Evolutionary conservation across 1,284 basidiomycete genomes (phyloP).

Genomic region (Trametes sp.): DNA sequence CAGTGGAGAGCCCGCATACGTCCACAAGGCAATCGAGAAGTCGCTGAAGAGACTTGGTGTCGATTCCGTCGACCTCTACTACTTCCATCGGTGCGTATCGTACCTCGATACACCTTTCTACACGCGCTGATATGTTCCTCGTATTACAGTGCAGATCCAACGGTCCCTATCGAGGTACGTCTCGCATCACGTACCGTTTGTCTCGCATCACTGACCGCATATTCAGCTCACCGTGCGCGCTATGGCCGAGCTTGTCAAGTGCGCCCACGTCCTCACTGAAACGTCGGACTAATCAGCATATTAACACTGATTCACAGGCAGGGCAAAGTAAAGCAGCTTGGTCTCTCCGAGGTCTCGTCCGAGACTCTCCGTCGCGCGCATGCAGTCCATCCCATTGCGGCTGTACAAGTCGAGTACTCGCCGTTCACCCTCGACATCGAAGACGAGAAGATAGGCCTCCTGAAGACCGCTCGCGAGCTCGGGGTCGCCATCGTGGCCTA

Average conservation of each 20-base stretch:
- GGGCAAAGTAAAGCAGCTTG: constrained; percentile 52
- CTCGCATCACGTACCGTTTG: too few species aligned
- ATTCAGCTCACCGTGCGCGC: constrained; percentile 37
- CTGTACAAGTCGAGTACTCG: constrained; percentile 53
- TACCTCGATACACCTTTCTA: too few species aligned
- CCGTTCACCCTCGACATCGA: constrained; percentile 50
- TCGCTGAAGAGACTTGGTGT: constrained; percentile 46
- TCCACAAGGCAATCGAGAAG: constrained; percentile 37
- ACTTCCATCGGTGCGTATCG: constrained; percentile 46
- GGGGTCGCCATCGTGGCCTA: constrained; percentile 49
- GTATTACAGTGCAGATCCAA: constrained; percentile 35
- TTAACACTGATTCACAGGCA: constrained; percentile 24
- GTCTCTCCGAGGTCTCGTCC: constrained; percentile 52
- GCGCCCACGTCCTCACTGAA: too few species aligned
- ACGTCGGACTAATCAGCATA: neutral
- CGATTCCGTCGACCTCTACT: constrained; percentile 48
- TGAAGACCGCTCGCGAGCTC: constrained; percentile 41
- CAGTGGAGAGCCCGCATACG: constrained; percentile 38
- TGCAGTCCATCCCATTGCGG: constrained; percentile 47
- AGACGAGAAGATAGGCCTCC: constrained; percentile 37
- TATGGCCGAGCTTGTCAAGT: constrained; percentile 45
- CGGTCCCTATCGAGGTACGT: constrained; percentile 38
- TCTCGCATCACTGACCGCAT: constrained; percentile 18
- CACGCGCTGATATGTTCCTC: too few species aligned
- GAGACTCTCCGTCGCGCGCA: constrained; percentile 53